Percentiles rank a stretch among this genome's conserved stretches.
phyloP scores from a whole-genome alignment of 2,329 filamentous ascomycete genomes.

The Colletotrichum paranaense region DNA sequence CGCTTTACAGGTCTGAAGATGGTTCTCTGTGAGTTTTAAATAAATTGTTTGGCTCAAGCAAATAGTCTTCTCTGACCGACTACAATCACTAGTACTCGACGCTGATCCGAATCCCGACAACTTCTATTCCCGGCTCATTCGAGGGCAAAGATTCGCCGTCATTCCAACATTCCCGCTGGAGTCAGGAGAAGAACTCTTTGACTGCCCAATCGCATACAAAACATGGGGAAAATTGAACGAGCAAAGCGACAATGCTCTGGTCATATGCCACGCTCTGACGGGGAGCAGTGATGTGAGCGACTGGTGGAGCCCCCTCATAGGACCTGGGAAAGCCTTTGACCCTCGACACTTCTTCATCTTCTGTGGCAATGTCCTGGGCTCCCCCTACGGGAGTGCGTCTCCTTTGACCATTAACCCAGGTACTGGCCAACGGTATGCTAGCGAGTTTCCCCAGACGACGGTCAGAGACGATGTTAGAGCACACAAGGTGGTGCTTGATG shows the following conservation, averaged over 20 bases:
- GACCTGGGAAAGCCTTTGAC: slow-evolving; percentile 82
- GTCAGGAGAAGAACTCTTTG: slow-evolving; percentile 84
- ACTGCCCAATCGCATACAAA: slow-evolving; percentile 78
- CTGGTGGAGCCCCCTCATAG: slow-evolving; percentile 88
- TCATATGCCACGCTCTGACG: slow-evolving; percentile 85
- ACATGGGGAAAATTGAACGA: slow-evolving; percentile 70
- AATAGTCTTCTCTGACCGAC: background rate
- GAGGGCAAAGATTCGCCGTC: slow-evolving; percentile 86
- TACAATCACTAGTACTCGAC: slow-evolving; percentile 3
- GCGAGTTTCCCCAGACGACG: slow-evolving; percentile 75
- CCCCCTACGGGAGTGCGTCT: slow-evolving; percentile 76
- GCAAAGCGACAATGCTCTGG: slow-evolving; percentile 73
- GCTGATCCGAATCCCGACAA: slow-evolving; percentile 74
- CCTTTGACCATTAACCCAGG: slow-evolving; percentile 10
- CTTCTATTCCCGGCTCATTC: slow-evolving; percentile 85
- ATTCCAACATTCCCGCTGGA: slow-evolving; percentile 92
- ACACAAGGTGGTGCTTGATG: slow-evolving; percentile 65
- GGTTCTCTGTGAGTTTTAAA: background rate
- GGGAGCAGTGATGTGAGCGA: slow-evolving; percentile 87
- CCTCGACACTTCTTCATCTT: slow-evolving; percentile 87
- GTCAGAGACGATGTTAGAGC: slow-evolving; percentile 74
- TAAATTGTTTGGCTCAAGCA: background rate
- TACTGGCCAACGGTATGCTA: slow-evolving; percentile 38
- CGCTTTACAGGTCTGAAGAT: background rate
- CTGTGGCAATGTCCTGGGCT: slow-evolving; percentile 87